Evolutionary conservation across 169 alveolate species (phyloP).

Genomic region (Eimeria praecox): DNA sequence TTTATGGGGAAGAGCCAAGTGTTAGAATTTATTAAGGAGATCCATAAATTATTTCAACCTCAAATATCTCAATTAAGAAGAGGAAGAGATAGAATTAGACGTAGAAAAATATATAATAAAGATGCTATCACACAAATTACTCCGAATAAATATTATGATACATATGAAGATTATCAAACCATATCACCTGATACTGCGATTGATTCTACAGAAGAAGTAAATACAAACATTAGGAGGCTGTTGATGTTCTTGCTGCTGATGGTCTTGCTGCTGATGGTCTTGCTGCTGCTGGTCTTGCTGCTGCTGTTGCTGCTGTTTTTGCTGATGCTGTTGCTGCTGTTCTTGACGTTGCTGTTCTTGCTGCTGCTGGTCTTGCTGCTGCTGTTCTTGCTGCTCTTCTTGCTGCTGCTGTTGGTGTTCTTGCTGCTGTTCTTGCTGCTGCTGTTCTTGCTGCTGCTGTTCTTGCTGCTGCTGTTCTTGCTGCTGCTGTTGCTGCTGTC

Average conservation of each 20-base stretch:
- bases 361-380: not conserved
- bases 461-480: not conserved
- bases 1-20: conserved; percentile 81
- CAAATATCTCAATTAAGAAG: conserved; percentile 77
- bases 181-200: conserved; percentile 49
- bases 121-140: conserved; percentile 69
- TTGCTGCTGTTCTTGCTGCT: not conserved
- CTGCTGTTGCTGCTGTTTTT: not conserved
- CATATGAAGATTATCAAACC: conserved; percentile 9
- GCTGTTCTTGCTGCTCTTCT: too few relatives aligned
- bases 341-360: not conserved
- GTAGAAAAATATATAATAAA: conserved; percentile 59
- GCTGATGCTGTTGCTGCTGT: not conserved
- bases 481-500: too few relatives aligned
- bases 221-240: not conserved
- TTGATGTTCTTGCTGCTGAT: not conserved
- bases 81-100: conserved; percentile 78
- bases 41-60: conserved; percentile 81
- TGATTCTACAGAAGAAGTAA: conserved; percentile 73
- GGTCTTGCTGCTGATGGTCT: not conserved
- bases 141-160: not conserved
- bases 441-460: not conserved
- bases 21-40: conserved; percentile 76
- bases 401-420: not conserved
- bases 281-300: too few relatives aligned